Conservation (phyloP, 2,329 filamentous ascomycete species). For the Phialemonium atrogriseum region DNA sequence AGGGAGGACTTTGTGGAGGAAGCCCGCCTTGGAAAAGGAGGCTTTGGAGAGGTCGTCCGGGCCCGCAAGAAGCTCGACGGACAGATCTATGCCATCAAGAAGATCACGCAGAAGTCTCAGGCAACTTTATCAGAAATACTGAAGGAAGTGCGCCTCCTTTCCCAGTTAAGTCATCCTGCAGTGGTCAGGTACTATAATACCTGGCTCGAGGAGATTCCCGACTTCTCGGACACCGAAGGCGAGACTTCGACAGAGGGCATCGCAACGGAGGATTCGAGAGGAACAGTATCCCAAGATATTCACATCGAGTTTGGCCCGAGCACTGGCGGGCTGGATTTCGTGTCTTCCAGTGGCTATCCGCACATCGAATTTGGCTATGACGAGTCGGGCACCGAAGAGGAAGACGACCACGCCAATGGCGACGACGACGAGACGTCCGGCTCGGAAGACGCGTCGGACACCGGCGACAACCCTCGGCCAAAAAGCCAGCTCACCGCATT, state of each 20-base stretch:
- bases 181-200: slow-evolving; percentile 89
- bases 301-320: slow-evolving; percentile 59
- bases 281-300: slow-evolving; percentile 28
- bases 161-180: slow-evolving; percentile 82
- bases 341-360: slow-evolving; percentile 74
- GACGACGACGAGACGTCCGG: slow-evolving; percentile 35
- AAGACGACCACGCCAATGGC: slow-evolving; percentile 35
- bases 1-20: slow-evolving; percentile 85
- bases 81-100: slow-evolving; percentile 93
- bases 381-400: slow-evolving; percentile 23
- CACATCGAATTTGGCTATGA: slow-evolving; percentile 70
- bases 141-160: slow-evolving; percentile 80
- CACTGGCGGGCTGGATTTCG: slow-evolving; percentile 81
- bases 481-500: slow-evolving; percentile 12
- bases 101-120: slow-evolving; percentile 77
- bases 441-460: slow-evolving; percentile 27
- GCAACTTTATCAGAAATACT: slow-evolving; percentile 73
- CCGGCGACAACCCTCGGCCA: slow-evolving; percentile 25
- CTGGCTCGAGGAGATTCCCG: slow-evolving; percentile 72
- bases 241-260: slow-evolving; percentile 43
- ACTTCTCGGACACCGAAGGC: slow-evolving; percentile 45
- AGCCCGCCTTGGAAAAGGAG: slow-evolving; percentile 81
- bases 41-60: slow-evolving; percentile 94
- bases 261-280: slow-evolving; percentile 26
- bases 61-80: slow-evolving; percentile 90